phyloP scores from a whole-genome alignment of 2,329 filamentous ascomycete genomes.

The Exophiala bonariae region DNA sequence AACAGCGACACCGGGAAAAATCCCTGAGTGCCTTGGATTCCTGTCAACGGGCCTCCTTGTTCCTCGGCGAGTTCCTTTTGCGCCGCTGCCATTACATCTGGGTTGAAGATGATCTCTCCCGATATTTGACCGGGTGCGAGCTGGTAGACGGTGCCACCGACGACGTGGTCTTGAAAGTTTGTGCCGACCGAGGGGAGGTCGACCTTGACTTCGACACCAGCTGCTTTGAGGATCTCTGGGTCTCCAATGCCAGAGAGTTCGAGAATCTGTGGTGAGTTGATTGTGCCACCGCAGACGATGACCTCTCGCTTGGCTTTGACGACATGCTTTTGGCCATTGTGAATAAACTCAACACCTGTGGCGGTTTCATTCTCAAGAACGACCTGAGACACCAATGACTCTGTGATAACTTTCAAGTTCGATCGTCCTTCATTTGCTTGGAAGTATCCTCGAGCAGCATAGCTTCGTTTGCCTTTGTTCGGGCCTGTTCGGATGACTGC shows the following conservation, averaged over 20 bases:
- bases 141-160: conserved; percentile 13
- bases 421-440: conserved; percentile 36
- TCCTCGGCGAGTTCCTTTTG: conserved; percentile 34
- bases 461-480: conserved; percentile 36
- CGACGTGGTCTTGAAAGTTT: conserved; percentile 52
- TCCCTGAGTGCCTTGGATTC: conserved; percentile 35
- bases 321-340: conserved; percentile 34
- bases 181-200: conserved; percentile 48
- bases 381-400: conserved; percentile 49
- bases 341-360: conserved; percentile 45
- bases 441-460: conserved; percentile 45
- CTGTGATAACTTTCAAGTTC: conserved; percentile 51
- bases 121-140: conserved; percentile 24
- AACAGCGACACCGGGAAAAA: conserved; percentile 39
- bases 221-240: conserved; percentile 41
- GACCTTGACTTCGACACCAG: conserved; percentile 46
- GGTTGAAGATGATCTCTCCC: conserved; percentile 32
- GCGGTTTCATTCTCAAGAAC: conserved; percentile 40
- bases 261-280: conserved; percentile 59
- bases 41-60: conserved; percentile 33
- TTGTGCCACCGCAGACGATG: conserved; percentile 59
- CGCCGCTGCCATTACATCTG: conserved; percentile 33
- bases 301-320: conserved; percentile 49
- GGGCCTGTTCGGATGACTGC: conserved; percentile 23
- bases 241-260: conserved; percentile 63